Evolutionary conservation across 202 grass and related monocot genomes (phyloP).

Genomic region (Bolboschoenoplectus hybrid): DNA sequence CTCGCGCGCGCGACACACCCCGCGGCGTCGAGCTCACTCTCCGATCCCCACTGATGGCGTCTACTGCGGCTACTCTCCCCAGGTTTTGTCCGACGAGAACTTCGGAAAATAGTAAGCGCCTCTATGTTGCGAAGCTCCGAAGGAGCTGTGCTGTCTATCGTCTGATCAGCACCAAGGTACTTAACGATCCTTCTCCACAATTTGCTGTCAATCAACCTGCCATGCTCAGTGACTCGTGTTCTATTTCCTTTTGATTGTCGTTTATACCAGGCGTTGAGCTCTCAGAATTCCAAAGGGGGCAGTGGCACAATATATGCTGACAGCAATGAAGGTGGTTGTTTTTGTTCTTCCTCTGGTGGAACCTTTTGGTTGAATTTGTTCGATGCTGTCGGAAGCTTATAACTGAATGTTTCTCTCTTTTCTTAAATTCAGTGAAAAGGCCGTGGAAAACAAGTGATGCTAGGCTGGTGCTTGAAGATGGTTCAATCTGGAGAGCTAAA

Average conservation of each 20-base stretch:
- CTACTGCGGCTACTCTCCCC: neutral
- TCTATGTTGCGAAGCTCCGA: neutral
- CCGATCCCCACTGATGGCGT: neutral
- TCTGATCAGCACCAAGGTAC: neutral
- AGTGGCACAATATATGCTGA: conserved; percentile 31
- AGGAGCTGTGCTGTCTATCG: neutral
- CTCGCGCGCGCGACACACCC: too few species aligned
- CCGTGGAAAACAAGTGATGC: conserved; percentile 88
- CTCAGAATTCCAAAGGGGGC: conserved; percentile 2
- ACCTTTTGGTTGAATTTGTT: neutral
- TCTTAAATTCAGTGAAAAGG: conserved; percentile 47
- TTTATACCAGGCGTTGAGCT: conserved; percentile 12
- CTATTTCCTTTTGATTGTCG: neutral
- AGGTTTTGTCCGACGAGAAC: neutral
- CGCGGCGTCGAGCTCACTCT: neutral
- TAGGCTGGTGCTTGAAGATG: conserved; percentile 90
- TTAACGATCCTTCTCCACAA: neutral
- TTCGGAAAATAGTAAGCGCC: neutral
- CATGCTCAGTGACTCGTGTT: neutral
- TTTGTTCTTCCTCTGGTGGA: neutral
- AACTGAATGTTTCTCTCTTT: neutral
- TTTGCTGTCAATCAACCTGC: neutral
- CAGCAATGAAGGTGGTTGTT: conserved; percentile 19
- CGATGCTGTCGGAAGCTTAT: conserved; percentile 4
- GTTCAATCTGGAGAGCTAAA: conserved; percentile 84